Evolutionary conservation across 2,329 filamentous ascomycete species (phyloP), one percentile per base, ranked within the genome.

Genomic region (Calonectria hawksworthii): DNA sequence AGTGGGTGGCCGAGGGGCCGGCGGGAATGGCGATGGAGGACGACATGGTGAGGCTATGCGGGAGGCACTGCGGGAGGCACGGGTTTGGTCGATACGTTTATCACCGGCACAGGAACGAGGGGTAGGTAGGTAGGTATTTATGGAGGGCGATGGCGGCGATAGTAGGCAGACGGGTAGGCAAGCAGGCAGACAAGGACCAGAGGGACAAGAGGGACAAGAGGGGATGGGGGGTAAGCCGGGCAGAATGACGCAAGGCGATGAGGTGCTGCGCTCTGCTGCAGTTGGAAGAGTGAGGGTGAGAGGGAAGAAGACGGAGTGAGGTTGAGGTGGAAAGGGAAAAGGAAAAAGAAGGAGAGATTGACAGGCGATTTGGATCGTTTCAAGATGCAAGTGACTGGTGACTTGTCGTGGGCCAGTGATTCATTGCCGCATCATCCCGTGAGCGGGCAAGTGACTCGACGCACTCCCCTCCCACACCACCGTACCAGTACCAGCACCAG

Each of bases 1-100:
- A 80, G 41, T 82, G 77, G 30, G 83, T 80, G 61, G 84, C 83
- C 66, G 84, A 83, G 51, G 83, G 83, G 54, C 81, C 85, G 76
- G 85, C 84, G 79, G 93, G 93, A 79, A 95, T 95, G 77, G 90
- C 88, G 85, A 95, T 95, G 74, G 92, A 94, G 74, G 92, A 92
- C 74, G 92, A 93, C 92, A 93, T 92, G 78, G 67, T 74, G 70
- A 56, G 63, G 68, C 54, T 72, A 36, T 65, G 34, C 71, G 50
- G 28, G 52, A 32, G 59, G 61, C 64, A 72, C 61, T 65, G 34
- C 71, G 52, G 28, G 52, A 32, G 59, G 61, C 67, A 72, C 61
- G 66, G 72, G 66, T 36, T 51, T 59, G 34, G 50, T 64, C 56
- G 44, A 64, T 28, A 75, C 70, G 65, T 51, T 73, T 63, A 36